Percentiles rank a stretch among this genome's conserved stretches.
phyloP scores from a whole-genome alignment of 179 eudicot genomes.

The Beta macrorhiza region DNA sequence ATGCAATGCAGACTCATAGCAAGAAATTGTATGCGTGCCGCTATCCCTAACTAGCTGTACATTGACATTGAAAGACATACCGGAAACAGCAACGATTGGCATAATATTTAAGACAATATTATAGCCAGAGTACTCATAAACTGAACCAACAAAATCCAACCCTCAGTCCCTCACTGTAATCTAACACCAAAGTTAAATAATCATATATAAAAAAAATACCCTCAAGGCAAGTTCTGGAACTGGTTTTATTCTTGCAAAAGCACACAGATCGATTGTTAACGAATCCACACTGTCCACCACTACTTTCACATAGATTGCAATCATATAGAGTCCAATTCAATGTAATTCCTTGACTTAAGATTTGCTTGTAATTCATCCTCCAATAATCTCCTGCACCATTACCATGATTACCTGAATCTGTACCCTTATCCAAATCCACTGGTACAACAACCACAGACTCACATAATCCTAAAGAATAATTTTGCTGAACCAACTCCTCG shows the following conservation, averaged over 20 bases:
- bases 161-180: too few species aligned
- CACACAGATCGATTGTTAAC: not conserved
- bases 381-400: not conserved
- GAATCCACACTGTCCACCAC: slow-evolving; percentile 2
- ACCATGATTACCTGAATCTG: not conserved
- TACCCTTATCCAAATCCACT: not conserved
- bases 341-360: not conserved
- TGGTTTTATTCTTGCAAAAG: not conserved
- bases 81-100: too few species aligned
- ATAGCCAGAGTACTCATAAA: too few species aligned
- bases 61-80: not conserved
- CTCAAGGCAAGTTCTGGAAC: not conserved
- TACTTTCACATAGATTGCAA: not conserved
- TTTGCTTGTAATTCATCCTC: slow-evolving; percentile 15
- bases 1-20: not conserved
- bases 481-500: slow-evolving; percentile 4
- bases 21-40: not conserved
- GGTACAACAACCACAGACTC: slow-evolving; percentile 3
- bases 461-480: not conserved
- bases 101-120: too few species aligned
- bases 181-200: not conserved
- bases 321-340: slow-evolving; percentile 8
- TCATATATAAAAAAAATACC: not conserved
- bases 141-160: too few species aligned
- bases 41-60: not conserved